Percentiles rank a stretch among this genome's conserved stretches.
Conservation (phyloP, 2,329 filamentous ascomycete species). For the Neonectria neomacrospora region DNA sequence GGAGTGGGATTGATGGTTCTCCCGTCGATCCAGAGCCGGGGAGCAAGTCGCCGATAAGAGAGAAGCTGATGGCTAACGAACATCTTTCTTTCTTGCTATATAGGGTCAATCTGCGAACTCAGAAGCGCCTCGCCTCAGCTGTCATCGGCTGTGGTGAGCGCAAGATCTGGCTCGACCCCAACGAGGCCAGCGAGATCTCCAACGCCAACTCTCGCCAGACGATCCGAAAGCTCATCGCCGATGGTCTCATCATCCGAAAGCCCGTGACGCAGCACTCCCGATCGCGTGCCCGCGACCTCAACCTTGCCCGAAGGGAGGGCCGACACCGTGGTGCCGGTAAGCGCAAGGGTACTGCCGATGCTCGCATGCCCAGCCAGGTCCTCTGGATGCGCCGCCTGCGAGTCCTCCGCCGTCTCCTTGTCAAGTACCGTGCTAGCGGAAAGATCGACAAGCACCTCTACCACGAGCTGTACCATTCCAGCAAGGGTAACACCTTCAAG, state of each 20-base stretch:
- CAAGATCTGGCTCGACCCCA: conserved; percentile 99
- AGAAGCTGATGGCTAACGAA: conserved; percentile 45
- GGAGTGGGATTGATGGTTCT: conserved; percentile 35
- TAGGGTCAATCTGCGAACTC: conserved; percentile 99
- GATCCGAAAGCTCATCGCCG: conserved; percentile 98
- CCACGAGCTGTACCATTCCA: conserved; percentile 99
- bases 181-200: conserved; percentile 98
- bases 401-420: conserved; percentile 97
- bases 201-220: conserved; percentile 99
- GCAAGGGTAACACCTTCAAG: conserved; percentile 99
- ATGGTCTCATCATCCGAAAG: conserved; percentile 99
- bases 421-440: conserved; percentile 99
- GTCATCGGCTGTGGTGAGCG: conserved; percentile 99
- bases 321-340: conserved; percentile 99
- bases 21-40: conserved; percentile 23
- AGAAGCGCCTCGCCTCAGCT: conserved; percentile 99
- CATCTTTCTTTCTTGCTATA: conserved; percentile 35
- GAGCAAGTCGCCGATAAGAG: conserved; percentile 22
- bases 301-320: conserved; percentile 92
- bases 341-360: conserved; percentile 99
- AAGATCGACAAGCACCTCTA: conserved; percentile 99
- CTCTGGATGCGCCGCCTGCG: conserved; percentile 99
- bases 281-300: conserved; percentile 94
- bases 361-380: conserved; percentile 98
- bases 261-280: conserved; percentile 99